phyloP scores from a whole-genome alignment of 2,329 filamentous ascomycete genomes.

The Ophiostoma angusticollis region DNA sequence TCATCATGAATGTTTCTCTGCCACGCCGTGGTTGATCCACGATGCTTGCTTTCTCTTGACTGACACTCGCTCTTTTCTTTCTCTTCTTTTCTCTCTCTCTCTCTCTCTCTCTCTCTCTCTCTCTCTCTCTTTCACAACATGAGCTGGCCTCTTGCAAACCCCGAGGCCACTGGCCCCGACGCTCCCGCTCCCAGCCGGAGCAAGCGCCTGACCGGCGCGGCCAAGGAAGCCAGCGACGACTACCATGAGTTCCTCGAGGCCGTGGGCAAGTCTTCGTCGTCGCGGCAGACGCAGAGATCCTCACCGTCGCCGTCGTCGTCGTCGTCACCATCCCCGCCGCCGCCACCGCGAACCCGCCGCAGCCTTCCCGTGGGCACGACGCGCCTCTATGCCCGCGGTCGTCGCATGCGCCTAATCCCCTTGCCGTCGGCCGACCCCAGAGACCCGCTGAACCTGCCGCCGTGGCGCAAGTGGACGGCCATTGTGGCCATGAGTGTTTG shows the following conservation, averaged over 20 bases:
- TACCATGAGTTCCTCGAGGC: conserved; percentile 11
- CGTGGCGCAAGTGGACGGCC: conserved; percentile 21
- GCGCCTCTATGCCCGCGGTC: conserved; percentile 9
- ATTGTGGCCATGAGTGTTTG: conserved; percentile 20
- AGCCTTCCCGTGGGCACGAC: conserved; percentile 11
- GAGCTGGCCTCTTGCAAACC: conserved; percentile 8
- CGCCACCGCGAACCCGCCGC: not conserved
- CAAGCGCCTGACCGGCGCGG: not conserved
- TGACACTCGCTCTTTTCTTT: not conserved
- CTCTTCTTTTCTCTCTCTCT: not conserved
- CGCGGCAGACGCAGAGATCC: no score
- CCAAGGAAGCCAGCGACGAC: conserved; percentile 7
- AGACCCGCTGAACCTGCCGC: conserved; percentile 22
- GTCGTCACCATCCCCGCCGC: no score
- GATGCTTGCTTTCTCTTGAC: not conserved
- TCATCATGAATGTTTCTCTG: not conserved
- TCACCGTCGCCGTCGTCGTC: no score
- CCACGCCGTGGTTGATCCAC: conserved; percentile 5
- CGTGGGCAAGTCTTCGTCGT: conserved; percentile 1
- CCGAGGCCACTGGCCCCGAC: no score
- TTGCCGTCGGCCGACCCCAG: conserved; percentile 12
- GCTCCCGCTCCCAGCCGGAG: not conserved
- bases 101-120: not conserved
- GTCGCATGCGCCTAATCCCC: conserved; percentile 10
- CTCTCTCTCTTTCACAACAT: not conserved